Evolutionary conservation across 2,329 filamentous ascomycete species (phyloP), one percentile per base, ranked within the genome.

Genomic region (Coleophoma eucalyptorum): DNA sequence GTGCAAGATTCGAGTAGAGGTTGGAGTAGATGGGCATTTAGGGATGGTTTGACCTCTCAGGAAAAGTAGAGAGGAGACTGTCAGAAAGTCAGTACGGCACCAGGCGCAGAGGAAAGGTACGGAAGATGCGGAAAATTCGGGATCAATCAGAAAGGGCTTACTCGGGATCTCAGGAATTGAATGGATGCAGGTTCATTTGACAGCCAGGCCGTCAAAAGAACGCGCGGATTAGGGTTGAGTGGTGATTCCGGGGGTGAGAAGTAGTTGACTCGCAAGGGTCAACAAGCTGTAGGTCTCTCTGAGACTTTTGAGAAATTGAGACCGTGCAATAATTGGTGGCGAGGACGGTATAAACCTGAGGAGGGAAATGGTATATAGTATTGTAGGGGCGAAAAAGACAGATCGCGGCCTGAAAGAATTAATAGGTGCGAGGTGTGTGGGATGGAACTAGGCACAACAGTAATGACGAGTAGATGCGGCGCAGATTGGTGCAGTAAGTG

Each of bases 141-240:
- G 16, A 38, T 3, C 35, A 19, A 20, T 31, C n/a, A 48, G n/a
- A 13, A 12, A 15, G 35, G 16, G 26, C 55, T 49, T 52, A 63
- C 59, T 58, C 43, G 51, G 54, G 49, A 59, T 61, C 59, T 65
- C 62, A 63, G 57, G 51, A 43, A 54, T 55, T 48, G 54, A 46
- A 50, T 46, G 49, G 57, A 55, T 92, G 90, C 92, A 97, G 90
- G 90, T 94, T 96, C 92, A 96, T 96, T 90, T 93, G 90, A 95
- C 90, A 92, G 90, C 87, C 69, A 67, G 74, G 86, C 85, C 89
- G 89, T 79, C 90, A 94, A 95, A 87, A 78, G 90, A 96, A 86
- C 90, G 90, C 90, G 90, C 90, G 72, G 71, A 64, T 61, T 62
- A 59, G 58, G 55, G 58, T 63, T 58, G 58, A 57, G 56, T 51